Conservation (phyloP, 495 filamentous ascomycete genomes). For the Hypomontagnella submonticulosa region DNA sequence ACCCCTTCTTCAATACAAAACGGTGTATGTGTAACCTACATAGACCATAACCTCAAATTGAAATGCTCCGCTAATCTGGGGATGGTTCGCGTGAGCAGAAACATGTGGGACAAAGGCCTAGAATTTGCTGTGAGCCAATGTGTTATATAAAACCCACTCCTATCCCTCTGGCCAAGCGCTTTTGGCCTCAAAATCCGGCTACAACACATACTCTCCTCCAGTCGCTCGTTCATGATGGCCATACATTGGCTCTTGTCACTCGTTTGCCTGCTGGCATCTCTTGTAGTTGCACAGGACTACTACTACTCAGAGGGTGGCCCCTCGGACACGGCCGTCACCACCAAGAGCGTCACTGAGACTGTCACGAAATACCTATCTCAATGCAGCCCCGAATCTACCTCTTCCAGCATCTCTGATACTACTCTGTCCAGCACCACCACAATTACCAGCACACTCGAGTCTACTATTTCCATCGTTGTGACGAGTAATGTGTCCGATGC, state of each 20-base stretch:
- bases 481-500: conserved; percentile 5
- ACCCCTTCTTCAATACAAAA: conserved; percentile 19
- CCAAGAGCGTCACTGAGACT: conserved; percentile 38
- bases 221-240: conserved; percentile 42
- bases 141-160: conserved; percentile 31
- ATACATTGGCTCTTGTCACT: conserved; percentile 36
- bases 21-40: conserved; percentile 24
- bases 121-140: neutral
- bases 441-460: conserved; percentile 33
- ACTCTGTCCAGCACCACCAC: conserved; percentile 30
- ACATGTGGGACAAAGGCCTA: conserved; percentile 11
- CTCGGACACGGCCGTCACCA: conserved; percentile 28
- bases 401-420: conserved; percentile 9
- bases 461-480: conserved; percentile 25
- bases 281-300: conserved; percentile 27
- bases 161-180: conserved; percentile 11
- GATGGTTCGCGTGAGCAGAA: conserved; percentile 1
- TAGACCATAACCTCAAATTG: conserved; percentile 8
- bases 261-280: conserved; percentile 32
- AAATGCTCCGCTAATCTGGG: conserved; percentile 37
- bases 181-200: conserved; percentile 6
- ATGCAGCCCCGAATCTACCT: conserved; percentile 14
- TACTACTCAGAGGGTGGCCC: conserved; percentile 23
- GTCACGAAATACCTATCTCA: conserved; percentile 38
- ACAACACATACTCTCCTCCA: conserved; percentile 1